These are phyloP conservation scores for Protea cynaroides DNA, from an alignment of 164 flowering plant species.

Conservation along the genomic window DNA sequence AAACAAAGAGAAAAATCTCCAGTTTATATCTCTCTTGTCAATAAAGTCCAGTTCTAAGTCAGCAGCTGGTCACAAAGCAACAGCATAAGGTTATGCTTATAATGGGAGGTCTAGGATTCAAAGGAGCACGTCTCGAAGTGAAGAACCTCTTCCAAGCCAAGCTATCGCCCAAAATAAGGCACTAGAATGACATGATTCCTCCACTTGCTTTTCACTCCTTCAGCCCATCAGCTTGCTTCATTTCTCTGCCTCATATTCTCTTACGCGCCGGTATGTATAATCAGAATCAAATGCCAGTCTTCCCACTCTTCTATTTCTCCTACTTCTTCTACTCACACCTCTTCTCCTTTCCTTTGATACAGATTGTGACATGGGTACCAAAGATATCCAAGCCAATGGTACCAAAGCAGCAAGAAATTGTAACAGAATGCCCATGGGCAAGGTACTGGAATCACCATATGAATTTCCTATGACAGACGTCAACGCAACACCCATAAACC, in stretches of 20 bases:
- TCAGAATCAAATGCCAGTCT: constrained; percentile 26
- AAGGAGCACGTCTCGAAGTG: too few species aligned
- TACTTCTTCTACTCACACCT: constrained; percentile 33
- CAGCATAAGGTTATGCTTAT: too few species aligned
- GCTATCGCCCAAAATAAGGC: too few species aligned
- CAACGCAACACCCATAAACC: constrained; percentile 66
- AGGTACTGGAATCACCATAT: constrained; percentile 50
- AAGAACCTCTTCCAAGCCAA: too few species aligned
- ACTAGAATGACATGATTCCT: too few species aligned
- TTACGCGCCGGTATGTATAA: constrained; percentile 32
- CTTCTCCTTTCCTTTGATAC: constrained; percentile 25
- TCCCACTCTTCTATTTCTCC: constrained; percentile 47
- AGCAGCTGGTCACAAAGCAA: too few species aligned
- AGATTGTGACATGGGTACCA: constrained; percentile 36
- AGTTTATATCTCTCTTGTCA: too few species aligned
- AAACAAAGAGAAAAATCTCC: too few species aligned
- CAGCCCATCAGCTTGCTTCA: constrained; percentile 3
- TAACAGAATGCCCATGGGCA: constrained; percentile 54
- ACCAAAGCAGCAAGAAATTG: constrained; percentile 71
- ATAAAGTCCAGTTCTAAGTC: too few species aligned
- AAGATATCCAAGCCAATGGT: constrained; percentile 55
- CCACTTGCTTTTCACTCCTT: background rate
- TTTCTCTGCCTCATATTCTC: constrained; percentile 33
- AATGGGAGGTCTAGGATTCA: too few species aligned
- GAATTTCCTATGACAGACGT: constrained; percentile 63